A percentile compares a stretch with the other conserved stretches of the same genome.
Evolutionary conservation across 129 eudicot genomes (phyloP).

Genomic region (Pittosporum tobira): DNA sequence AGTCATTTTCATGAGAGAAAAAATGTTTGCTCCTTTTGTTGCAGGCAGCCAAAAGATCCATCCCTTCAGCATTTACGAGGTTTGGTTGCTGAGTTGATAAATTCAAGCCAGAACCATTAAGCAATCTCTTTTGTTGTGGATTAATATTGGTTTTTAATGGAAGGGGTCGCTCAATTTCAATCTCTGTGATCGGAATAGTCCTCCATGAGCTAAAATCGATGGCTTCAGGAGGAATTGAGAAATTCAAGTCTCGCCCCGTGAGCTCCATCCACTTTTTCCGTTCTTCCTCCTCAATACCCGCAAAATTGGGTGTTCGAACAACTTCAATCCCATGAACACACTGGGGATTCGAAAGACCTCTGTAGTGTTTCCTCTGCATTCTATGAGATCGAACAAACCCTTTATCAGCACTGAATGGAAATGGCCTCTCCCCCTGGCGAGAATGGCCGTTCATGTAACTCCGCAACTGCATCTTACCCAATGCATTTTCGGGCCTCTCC

Average conservation of each 20-base stretch:
- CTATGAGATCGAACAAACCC: constrained; percentile 63
- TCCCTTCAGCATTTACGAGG: constrained; percentile 39
- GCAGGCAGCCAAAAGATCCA: constrained; percentile 38
- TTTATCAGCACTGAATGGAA: constrained; percentile 56
- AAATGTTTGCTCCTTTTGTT: constrained; percentile 46
- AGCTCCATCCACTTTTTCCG: constrained; percentile 63
- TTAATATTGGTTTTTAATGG: constrained; percentile 27
- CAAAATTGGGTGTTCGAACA: constrained; percentile 51
- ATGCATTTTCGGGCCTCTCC: constrained; percentile 59
- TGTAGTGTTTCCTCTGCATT: constrained; percentile 64
- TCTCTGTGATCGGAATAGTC: constrained; percentile 43
- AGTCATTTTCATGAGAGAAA: constrained; percentile 44
- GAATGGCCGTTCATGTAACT: constrained; percentile 72
- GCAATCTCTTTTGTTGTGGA: constrained; percentile 39
- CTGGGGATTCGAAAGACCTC: constrained; percentile 72
- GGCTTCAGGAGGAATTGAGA: constrained; percentile 61
- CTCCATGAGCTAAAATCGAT: constrained; percentile 63
- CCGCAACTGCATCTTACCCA: constrained; percentile 68
- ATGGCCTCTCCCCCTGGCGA: constrained; percentile 58
- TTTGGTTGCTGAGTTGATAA: constrained; percentile 43
- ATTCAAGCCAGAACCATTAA: constrained; percentile 56
- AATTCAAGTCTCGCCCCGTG: constrained; percentile 57
- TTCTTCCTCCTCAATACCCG: constrained; percentile 49
- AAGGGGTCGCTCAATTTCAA: constrained; percentile 55
- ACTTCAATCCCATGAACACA: constrained; percentile 81